Conservation (phyloP, 306 rosid genomes). For the Castanea sativa region DNA sequence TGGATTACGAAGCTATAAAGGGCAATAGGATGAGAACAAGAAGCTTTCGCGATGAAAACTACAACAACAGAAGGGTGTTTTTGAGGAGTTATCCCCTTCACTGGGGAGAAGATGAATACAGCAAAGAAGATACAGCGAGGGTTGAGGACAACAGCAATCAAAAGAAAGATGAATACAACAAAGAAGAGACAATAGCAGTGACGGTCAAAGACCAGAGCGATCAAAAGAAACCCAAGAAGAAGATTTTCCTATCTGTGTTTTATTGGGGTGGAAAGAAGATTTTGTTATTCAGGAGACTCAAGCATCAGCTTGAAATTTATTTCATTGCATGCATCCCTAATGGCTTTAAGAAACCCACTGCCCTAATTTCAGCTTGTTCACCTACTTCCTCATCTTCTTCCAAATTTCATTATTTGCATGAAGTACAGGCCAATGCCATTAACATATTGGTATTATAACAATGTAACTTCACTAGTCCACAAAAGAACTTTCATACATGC, state of each 20-base stretch:
- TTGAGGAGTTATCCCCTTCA: slow-evolving; percentile 37
- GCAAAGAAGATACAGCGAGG: not conserved
- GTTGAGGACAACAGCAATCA: too few species aligned
- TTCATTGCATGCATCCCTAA: slow-evolving; percentile 28
- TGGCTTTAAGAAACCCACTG: slow-evolving; percentile 14
- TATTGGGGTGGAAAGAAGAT: slow-evolving; percentile 26
- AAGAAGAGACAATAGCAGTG: not conserved
- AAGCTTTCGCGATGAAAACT: slow-evolving; percentile 29
- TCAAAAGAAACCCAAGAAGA: slow-evolving; percentile 2
- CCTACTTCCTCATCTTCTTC: not conserved
- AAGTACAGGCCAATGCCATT: not conserved
- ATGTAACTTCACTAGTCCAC: slow-evolving; percentile 3
- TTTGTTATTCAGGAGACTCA: slow-evolving; percentile 22
- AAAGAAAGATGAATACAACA: not conserved
- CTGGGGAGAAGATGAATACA: slow-evolving; percentile 23
- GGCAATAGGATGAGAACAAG: slow-evolving; percentile 5
- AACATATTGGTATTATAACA: not conserved
- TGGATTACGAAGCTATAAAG: slow-evolving; percentile 7
- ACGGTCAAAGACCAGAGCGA: not conserved
- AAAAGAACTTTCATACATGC: not conserved
- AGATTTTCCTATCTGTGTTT: slow-evolving; percentile 15
- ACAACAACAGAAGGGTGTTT: slow-evolving; percentile 29
- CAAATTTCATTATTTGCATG: not conserved
- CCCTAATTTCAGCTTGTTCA: slow-evolving; percentile 14
- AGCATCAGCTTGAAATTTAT: slow-evolving; percentile 10